phyloP scores from a whole-genome alignment of 768 basidiomycete species.

The Boletales sp. region DNA sequence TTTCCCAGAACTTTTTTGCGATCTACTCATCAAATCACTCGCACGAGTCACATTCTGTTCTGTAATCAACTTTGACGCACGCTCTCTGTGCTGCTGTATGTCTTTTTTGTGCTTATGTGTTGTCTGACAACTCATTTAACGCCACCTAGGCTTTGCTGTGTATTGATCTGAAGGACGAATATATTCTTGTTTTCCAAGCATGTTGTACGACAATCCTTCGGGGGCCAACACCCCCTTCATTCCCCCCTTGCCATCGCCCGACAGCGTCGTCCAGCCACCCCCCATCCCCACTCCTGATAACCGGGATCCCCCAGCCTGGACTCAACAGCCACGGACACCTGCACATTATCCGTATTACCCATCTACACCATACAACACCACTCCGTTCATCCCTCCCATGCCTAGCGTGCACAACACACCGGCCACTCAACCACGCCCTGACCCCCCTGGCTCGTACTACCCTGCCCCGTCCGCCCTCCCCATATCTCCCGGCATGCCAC shows the following conservation, averaged over 20 bases:
- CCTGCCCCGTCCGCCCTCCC: conserved; percentile 30
- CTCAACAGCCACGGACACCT: conserved; percentile 30
- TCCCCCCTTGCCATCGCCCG: conserved; percentile 38
- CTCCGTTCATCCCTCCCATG: conserved; percentile 37
- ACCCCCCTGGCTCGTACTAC: conserved; percentile 31
- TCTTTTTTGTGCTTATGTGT: neutral
- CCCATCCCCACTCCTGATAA: conserved; percentile 30
- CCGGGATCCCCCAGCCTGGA: conserved; percentile 33
- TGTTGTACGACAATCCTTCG: conserved; percentile 30
- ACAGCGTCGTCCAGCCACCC: conserved; percentile 31
- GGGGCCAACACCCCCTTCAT: conserved; percentile 35
- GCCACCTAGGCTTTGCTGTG: conserved; percentile 21
- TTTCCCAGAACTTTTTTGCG: conserved; percentile 6
- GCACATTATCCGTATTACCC: conserved; percentile 39
- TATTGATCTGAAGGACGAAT: conserved; percentile 17
- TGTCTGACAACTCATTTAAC: conserved; percentile 5
- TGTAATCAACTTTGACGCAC: conserved; percentile 5
- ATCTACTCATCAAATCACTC: conserved; percentile 5
- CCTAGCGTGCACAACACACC: conserved; percentile 26
- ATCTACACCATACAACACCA: conserved; percentile 34
- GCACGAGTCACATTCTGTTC: conserved; percentile 15
- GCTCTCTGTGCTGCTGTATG: conserved; percentile 13
- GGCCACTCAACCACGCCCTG: conserved; percentile 17
- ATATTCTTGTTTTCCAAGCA: conserved; percentile 21
- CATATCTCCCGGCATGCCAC: conserved; percentile 13